Evolutionary conservation across 2,329 filamentous ascomycete species (phyloP), one percentile per base, ranked within the genome.

Genomic region (Trichoderma pleuroti): DNA sequence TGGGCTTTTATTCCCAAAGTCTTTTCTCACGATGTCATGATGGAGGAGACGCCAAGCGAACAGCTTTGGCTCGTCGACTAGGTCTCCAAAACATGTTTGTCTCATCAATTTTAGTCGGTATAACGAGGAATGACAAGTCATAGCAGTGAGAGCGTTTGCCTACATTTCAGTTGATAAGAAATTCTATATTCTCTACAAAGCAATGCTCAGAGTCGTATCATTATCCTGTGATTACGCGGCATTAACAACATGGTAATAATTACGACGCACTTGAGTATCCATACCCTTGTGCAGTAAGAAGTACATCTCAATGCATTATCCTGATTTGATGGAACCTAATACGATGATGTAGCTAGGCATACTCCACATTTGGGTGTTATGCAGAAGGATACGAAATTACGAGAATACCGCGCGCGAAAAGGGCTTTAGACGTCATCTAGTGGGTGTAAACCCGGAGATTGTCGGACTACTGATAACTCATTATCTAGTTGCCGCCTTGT

Each of bases 1-100:
- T 75, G 73, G 74, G 71, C 71, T 42, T 57, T 72, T 30, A 70
- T 73, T n/a, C 72, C 71, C 2, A 74, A 74, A 52, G 3, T 52
- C n/a, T 71, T 73, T n/a, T 73, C 73, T 28, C 73, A 75, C 26
- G 46, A 66, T 16, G 8, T 70, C 21, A 6, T 36, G 4, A 32
- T 74, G 42, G 30, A 49, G 49, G 70, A 69, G 52, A 21, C 71
- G 24, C 68, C 69, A 12, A 49, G 26, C 26, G 46, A 67, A 4
- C 72, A 74, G 59, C 9, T 73, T 34, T 73, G 73, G 73, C 49
- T 71, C 39, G 71, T 74, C 11, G 71, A 74, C 39, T 71, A 67
- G 57, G 34, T n/a, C 26, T 36, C 11, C 11, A 64, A 21, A 18
- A 24, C 46, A 24, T 36, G 14, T 30, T 16, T 21, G 1, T 49